Evolutionary conservation across 2,329 filamentous ascomycete species (phyloP).

Genomic region (Apiospora malaysiana): DNA sequence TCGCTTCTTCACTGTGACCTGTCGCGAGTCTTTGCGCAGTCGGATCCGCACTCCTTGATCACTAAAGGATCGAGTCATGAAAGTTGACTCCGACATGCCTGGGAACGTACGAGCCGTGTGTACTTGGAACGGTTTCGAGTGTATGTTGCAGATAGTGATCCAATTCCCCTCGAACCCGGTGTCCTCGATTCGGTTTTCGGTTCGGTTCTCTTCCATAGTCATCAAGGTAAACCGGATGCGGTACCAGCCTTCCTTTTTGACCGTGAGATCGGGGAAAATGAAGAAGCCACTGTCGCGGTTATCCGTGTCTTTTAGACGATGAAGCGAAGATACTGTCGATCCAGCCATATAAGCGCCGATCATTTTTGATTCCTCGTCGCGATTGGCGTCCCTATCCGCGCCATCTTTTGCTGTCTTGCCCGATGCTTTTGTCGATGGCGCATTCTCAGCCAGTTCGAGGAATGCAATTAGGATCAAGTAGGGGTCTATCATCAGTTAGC

Average conservation of each 20-base stretch:
- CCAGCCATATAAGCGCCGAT: slow-evolving; percentile 63
- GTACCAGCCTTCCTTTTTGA: slow-evolving; percentile 75
- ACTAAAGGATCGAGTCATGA: slow-evolving; percentile 80
- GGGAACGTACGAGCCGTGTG: slow-evolving; percentile 72
- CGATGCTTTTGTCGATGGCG: slow-evolving; percentile 21
- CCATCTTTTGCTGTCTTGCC: neutral
- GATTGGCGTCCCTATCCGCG: slow-evolving; percentile 34
- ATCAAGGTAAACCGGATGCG: slow-evolving; percentile 79
- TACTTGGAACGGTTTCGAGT: slow-evolving; percentile 73
- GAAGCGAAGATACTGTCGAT: slow-evolving; percentile 79
- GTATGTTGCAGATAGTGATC: slow-evolving; percentile 46
- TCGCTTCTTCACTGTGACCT: slow-evolving; percentile 55
- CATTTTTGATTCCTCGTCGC: slow-evolving; percentile 47
- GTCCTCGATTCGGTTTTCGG: neutral
- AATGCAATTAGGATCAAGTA: slow-evolving; percentile 37
- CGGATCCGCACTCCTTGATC: slow-evolving; percentile 86
- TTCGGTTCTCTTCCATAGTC: slow-evolving; percentile 58
- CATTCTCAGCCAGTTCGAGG: slow-evolving; percentile 14
- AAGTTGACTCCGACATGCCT: slow-evolving; percentile 82
- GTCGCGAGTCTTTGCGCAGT: slow-evolving; percentile 80
- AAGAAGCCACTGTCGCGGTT: slow-evolving; percentile 86
- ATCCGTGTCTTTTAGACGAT: slow-evolving; percentile 78
- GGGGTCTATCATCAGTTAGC: slow-evolving; percentile 31
- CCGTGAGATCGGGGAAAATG: slow-evolving; percentile 87
- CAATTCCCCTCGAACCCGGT: slow-evolving; percentile 33